Percentiles rank a stretch among this genome's conserved stretches.
These are phyloP conservation scores for Amanita brunnescens DNA, from an alignment of 768 basidiomycete species.

Conservation along the genomic window DNA sequence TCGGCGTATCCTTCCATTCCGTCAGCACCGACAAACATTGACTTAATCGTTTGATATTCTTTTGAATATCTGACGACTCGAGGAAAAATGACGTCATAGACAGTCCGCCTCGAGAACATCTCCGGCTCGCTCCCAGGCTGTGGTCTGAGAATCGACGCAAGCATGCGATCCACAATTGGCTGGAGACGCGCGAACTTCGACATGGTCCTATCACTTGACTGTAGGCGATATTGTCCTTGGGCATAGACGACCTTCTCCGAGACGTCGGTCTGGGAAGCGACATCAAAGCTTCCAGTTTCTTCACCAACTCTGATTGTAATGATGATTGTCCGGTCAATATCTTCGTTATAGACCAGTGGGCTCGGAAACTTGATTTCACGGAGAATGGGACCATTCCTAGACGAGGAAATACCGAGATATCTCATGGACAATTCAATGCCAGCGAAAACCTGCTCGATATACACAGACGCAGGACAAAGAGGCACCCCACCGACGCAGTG, in stretches of 20 bases:
- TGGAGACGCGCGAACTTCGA: constrained; percentile 30
- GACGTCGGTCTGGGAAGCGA: constrained; percentile 31
- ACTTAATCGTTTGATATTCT: constrained; percentile 49
- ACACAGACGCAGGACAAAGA: constrained; percentile 61
- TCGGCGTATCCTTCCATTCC: constrained; percentile 45
- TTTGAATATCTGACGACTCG: constrained; percentile 57
- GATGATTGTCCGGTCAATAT: constrained; percentile 27
- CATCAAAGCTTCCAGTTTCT: constrained; percentile 1
- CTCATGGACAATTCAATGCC: constrained; percentile 30
- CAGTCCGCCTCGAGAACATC: constrained; percentile 44
- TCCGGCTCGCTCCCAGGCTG: constrained; percentile 23
- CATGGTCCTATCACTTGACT: constrained; percentile 20
- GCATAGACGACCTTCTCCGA: constrained; percentile 31
- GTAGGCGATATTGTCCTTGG: constrained; percentile 37
- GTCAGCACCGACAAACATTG: constrained; percentile 38
- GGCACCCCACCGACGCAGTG: constrained; percentile 49
- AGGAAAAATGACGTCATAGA: constrained; percentile 62
- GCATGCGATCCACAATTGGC: constrained; percentile 25
- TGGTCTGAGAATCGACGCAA: constrained; percentile 22
- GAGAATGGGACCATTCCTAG: constrained; percentile 30
- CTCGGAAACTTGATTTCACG: constrained; percentile 38
- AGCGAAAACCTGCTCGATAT: constrained; percentile 46
- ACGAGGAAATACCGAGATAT: constrained; percentile 17
- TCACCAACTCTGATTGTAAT: constrained; percentile 13
- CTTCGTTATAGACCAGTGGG: constrained; percentile 41